These are phyloP conservation scores for Ananas comosus DNA, from an alignment of 176 grass and related monocot species.

Conservation along the genomic window DNA sequence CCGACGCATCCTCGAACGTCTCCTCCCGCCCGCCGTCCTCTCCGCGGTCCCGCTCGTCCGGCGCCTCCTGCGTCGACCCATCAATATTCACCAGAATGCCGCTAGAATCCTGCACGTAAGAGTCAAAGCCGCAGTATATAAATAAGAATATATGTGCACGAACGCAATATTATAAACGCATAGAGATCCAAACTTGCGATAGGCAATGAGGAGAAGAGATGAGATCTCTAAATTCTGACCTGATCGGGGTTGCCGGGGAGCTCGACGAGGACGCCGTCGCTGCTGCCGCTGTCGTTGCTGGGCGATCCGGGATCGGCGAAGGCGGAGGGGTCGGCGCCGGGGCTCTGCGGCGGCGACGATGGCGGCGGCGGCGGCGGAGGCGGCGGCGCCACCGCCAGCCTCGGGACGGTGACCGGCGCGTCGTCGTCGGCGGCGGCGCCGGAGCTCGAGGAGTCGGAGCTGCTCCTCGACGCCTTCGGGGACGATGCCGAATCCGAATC, in stretches of 20 bases:
- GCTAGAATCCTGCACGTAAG: background rate
- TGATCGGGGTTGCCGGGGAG: slow-evolving; percentile 53
- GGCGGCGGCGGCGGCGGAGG: slow-evolving; percentile 32
- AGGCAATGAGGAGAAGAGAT: no score
- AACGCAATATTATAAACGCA: background rate
- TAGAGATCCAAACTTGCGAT: background rate
- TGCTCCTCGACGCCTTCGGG: slow-evolving; percentile 49
- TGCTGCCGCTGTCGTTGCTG: slow-evolving; percentile 65
- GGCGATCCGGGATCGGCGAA: slow-evolving; percentile 14
- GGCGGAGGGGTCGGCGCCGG: slow-evolving; percentile 36
- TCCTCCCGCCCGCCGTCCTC: slow-evolving; percentile 67
- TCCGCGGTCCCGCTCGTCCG: background rate
- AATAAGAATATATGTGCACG: no score
- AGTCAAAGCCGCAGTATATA: no score
- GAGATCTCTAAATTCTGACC: background rate
- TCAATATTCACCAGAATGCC: slow-evolving; percentile 71
- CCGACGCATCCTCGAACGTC: slow-evolving; percentile 83
- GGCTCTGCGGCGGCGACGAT: slow-evolving; percentile 22
- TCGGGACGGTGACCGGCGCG: background rate
- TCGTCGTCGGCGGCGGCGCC: slow-evolving; percentile 13
- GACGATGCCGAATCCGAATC: slow-evolving; percentile 79
- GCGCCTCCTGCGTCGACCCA: slow-evolving; percentile 32
- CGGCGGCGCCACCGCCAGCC: slow-evolving; percentile 8
- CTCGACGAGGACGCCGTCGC: slow-evolving; percentile 94
- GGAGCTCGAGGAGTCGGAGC: slow-evolving; percentile 23